Base-by-base conservation (phyloP, 2,329 filamentous ascomycete species). In the Colletotrichum orchidophilum region DNA sequence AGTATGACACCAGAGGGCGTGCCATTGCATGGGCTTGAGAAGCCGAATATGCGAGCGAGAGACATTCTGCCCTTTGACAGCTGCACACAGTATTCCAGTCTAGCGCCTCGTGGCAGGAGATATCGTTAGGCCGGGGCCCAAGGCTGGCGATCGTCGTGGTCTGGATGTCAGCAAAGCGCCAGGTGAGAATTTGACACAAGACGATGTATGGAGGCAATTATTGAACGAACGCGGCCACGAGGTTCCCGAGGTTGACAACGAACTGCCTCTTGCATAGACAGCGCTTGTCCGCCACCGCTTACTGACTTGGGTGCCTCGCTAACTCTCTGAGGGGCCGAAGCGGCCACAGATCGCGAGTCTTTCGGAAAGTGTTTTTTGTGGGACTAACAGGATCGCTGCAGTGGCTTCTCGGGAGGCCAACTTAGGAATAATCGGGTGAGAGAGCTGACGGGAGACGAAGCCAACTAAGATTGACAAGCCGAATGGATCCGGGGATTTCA, bases 391-490 rank as follows among this genome's bases (percentile, higher is more conserved):
- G 24, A 31, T 31, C 26, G n/a, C 62, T 24, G 21, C 27, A 12
- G 49, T 50, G 57, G 39, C 57, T 50, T 33, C 31, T 29, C 31
- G 52, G 31, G 54, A 54, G 26, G 13, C 18, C 68, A 62, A 27
- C 24, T 29, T 26, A 42, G 35, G 39, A 39, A 52, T 33, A n/a
- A 12, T 29, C 18, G 31, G 29, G 46, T 8, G 33, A 27, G 15
- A 11, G 42, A 49, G 15, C 15, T 33, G 62, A 29, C 39, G n/a
- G 63, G 18, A 66, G 55, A 55, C n/a, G 35, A 49, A 58, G 35
- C 63, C 61, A 42, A 52, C 39, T 46, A 24, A 31, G 50, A 24
- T 58, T 67, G 64, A 55, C 69, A 53, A 69, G 69, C 53, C 53
- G 24, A 58, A n/a, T 53, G 31, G 35, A 24, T 57, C 42, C 53